Conservation (phyloP, 2,329 filamentous ascomycete species). For the Geoglossum cookeanum region DNA sequence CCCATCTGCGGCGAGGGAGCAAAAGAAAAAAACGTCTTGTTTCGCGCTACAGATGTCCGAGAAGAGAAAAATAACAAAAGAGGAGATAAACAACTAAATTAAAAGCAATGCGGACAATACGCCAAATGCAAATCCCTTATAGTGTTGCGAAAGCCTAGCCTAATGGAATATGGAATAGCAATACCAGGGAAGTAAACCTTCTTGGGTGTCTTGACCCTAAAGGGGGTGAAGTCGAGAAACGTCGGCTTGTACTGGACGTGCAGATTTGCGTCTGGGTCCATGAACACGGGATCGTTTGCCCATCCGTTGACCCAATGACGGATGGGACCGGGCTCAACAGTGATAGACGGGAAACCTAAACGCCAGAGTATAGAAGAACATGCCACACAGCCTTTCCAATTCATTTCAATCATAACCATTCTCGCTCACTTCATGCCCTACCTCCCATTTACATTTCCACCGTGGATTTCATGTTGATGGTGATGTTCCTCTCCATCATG, state of each 20-base stretch:
- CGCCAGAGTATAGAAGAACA: neutral
- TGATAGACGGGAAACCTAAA: neutral
- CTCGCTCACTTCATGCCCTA: neutral
- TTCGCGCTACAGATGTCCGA: neutral
- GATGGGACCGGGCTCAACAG: neutral
- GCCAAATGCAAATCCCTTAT: neutral
- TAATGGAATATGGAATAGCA: neutral
- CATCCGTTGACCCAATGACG: neutral
- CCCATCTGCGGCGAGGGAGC: neutral
- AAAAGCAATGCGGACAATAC: neutral
- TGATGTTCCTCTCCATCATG: slow-evolving; percentile 73
- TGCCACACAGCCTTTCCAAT: neutral
- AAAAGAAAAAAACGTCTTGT: neutral
- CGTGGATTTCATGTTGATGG: slow-evolving; percentile 8
- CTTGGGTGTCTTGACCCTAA: neutral
- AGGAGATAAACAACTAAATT: neutral
- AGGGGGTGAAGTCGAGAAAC: neutral
- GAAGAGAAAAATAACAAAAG: neutral
- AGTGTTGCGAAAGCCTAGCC: neutral
- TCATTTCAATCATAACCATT: neutral
- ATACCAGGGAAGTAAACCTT: neutral
- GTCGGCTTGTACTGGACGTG: neutral
- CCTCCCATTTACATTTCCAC: neutral
- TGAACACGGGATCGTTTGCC: neutral
- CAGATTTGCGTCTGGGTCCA: neutral